phyloP scores from a whole-genome alignment of 1,139 yeast species.

The Wickerhamomyces sp. region DNA sequence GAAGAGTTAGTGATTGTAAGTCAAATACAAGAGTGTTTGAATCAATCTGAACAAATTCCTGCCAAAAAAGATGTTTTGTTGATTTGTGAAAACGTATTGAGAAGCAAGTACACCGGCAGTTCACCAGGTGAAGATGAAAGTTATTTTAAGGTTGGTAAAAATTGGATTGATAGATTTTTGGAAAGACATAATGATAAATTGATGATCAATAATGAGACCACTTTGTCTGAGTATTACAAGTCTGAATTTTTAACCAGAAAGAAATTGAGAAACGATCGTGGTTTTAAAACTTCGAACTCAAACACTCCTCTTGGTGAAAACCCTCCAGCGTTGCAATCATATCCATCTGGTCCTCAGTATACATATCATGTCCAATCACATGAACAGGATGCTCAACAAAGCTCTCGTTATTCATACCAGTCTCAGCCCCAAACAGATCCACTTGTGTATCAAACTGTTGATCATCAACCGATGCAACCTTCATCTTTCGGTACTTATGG shows the following conservation, averaged over 20 bases:
- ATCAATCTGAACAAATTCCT: constrained; percentile 17
- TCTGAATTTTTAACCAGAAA: constrained; percentile 22
- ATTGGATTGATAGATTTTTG: constrained; percentile 24
- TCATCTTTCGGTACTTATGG: constrained; percentile 3
- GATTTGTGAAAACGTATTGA: constrained; percentile 20
- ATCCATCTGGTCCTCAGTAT: too few species aligned
- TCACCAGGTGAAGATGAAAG: constrained; percentile 10
- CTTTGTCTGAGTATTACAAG: constrained; percentile 22
- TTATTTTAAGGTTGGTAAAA: constrained; percentile 23
- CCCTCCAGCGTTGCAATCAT: not conserved
- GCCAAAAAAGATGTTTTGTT: constrained; percentile 20
- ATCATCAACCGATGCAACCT: constrained; percentile 7
- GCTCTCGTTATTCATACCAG: constrained; percentile 6
- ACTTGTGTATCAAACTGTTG: constrained; percentile 10
- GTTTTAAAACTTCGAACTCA: constrained; percentile 12
- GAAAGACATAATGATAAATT: constrained; percentile 23
- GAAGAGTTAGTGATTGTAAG: constrained; percentile 20
- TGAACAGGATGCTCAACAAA: constrained; percentile 3
- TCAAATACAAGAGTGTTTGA: constrained; percentile 15
- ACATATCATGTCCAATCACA: constrained; percentile 2
- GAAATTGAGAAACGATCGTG: constrained; percentile 17
- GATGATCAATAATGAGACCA: constrained; percentile 16
- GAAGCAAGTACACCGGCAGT: constrained; percentile 16
- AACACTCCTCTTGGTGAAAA: constrained; percentile 5
- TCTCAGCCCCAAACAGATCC: constrained; percentile 9